Evolutionary conservation across 2,329 filamentous ascomycete species (phyloP).

Genomic region (Blastomyces parvus): DNA sequence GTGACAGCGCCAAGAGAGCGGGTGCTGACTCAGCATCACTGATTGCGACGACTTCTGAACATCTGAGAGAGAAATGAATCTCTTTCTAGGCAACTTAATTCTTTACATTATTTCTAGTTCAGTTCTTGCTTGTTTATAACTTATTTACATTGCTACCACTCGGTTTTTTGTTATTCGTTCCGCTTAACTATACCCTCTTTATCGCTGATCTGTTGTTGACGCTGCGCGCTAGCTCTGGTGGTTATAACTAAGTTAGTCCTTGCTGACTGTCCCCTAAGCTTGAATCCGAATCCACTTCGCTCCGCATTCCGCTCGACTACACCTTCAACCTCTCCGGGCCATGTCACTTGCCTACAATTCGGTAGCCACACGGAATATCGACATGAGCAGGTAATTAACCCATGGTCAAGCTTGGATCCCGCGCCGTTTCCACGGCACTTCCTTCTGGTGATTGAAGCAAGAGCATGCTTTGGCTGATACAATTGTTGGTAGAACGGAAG

Average conservation of each 20-base stretch:
- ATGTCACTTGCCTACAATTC: slow-evolving; percentile 18
- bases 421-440: neutral
- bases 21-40: neutral
- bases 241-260: neutral
- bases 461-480: slow-evolving; percentile 7
- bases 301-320: neutral
- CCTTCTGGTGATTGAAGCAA: neutral
- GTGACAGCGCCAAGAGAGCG: neutral
- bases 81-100: neutral
- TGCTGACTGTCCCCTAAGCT: slow-evolving; percentile 2
- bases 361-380: slow-evolving; percentile 41
- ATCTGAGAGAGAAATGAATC: too few relatives aligned
- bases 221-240: neutral
- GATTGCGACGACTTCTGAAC: neutral
- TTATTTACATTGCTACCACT: neutral
- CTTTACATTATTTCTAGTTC: neutral
- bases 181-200: neutral
- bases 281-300: neutral
- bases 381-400: slow-evolving; percentile 50
- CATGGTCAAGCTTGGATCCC: neutral
- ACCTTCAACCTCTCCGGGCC: neutral
- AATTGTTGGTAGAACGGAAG: slow-evolving; percentile 41
- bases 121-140: neutral
- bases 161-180: neutral
- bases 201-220: neutral